Base-by-base conservation (phyloP, 192 early-diverging fungal species). In the Mortierella hygrophila region DNA sequence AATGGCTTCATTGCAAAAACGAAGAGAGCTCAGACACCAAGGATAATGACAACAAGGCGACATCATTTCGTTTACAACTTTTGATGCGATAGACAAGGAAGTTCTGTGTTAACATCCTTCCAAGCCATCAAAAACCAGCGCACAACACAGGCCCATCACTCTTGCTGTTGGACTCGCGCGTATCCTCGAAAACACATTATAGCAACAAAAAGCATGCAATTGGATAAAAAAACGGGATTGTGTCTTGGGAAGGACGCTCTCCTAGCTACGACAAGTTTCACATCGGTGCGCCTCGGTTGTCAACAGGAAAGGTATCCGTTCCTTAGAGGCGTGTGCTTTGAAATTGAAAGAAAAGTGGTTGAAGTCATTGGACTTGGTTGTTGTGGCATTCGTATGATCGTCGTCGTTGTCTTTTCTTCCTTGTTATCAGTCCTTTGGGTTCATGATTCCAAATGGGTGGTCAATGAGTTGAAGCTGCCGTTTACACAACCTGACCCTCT, bases 401-500 rank as follows among this genome's bases (percentile, higher is more conserved):
- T 52, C 49, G 49, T 65, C 26, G 60, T 65, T 29, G 60, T 65
- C 10, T 32, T 26, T 26, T 65, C 29, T 13, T 41, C 46, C 13
- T 49, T 70, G 35, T 46, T 72, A 21, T 47, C 29, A 23, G 23
- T 46, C 38, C 42, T 72, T 23, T 10, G 26, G 1, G 32, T 26
- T 9, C 60, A 32, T 65, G 60, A 65, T 46, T 46, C 44, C 44
- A 46, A 10, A 10, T 23, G n/a, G 57, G 29, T 65, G 60, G 38
- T 44, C 77, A 73, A 55, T 26, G 52, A 38, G 38, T n/a, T 18
- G 54, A 60, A 21, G 8, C 21, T 40, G 35, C n/a, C 32, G 5
- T 35, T 65, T 82, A 82, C 49, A 29, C 81, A 26, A 82, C 74
- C 49, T 77, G 81, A 44, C 69, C 70, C 70, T 82, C 81, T 82